These are phyloP conservation scores for Metrosideros polymorpha DNA, from an alignment of 441 rosid species.

Conservation along the genomic window DNA sequence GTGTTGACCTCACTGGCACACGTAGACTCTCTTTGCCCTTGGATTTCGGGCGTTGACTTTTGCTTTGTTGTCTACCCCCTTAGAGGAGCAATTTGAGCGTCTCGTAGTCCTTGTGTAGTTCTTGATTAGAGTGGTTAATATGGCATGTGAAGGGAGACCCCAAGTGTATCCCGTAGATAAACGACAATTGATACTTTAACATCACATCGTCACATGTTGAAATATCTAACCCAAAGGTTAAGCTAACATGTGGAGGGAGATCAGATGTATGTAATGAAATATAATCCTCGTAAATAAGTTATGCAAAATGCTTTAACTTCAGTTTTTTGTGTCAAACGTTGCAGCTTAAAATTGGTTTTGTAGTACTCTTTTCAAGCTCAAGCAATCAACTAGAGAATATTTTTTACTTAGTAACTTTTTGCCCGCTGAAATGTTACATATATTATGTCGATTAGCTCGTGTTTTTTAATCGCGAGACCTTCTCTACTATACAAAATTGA, in stretches of 20 bases:
- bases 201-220: neutral
- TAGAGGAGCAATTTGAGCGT: neutral
- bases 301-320: neutral
- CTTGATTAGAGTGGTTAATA: neutral
- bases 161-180: neutral
- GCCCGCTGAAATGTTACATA: neutral
- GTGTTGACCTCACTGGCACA: neutral
- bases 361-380: neutral
- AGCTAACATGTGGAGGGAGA: neutral
- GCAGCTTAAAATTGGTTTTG: neutral
- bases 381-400: neutral
- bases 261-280: neutral
- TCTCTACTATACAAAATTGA: neutral
- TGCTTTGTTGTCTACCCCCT: neutral
- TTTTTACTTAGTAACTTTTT: neutral
- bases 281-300: accelerated
- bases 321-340: neutral
- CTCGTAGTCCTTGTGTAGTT: neutral
- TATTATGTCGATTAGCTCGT: neutral
- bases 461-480: neutral
- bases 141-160: neutral
- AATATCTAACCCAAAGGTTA: neutral
- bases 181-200: neutral
- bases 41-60: neutral
- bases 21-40: neutral